Conservation (phyloP, 257 asterid species). For the Solanum boliviense region DNA sequence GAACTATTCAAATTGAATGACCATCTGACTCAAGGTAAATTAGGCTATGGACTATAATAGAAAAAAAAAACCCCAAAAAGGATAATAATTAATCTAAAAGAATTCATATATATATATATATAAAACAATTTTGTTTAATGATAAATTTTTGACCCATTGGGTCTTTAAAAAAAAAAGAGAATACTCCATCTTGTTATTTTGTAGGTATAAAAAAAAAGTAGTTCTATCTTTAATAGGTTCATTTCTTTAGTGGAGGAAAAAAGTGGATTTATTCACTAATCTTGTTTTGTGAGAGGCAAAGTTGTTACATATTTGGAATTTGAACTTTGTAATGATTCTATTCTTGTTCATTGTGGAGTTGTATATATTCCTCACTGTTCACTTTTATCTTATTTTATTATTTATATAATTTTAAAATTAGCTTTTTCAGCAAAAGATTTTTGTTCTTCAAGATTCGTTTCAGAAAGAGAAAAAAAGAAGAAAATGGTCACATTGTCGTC, state of each 20-base stretch:
- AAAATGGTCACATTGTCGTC: background rate
- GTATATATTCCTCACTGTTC: background rate
- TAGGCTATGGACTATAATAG: no score
- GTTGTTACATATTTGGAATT: background rate
- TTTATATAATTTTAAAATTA: background rate
- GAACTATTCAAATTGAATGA: no score
- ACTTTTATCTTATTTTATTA: background rate
- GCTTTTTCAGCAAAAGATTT: constrained; percentile 2
- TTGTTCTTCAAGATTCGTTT: constrained; percentile 19
- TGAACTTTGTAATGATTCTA: background rate
- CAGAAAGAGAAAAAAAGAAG: background rate
- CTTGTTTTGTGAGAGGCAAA: background rate
- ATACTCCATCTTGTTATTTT: background rate
- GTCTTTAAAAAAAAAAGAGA: background rate
- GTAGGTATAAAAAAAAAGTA: background rate
- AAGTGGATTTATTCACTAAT: background rate
- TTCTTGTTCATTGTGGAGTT: constrained; percentile 38
- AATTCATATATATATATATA: no score
- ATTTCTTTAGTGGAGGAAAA: background rate
- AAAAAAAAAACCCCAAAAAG: no score
- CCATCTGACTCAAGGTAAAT: no score
- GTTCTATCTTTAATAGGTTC: background rate
- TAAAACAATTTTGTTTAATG: background rate
- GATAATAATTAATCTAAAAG: no score
- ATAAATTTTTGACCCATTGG: background rate